Conservation (phyloP, 257 asterid genomes). For the Gentiana dahurica region DNA sequence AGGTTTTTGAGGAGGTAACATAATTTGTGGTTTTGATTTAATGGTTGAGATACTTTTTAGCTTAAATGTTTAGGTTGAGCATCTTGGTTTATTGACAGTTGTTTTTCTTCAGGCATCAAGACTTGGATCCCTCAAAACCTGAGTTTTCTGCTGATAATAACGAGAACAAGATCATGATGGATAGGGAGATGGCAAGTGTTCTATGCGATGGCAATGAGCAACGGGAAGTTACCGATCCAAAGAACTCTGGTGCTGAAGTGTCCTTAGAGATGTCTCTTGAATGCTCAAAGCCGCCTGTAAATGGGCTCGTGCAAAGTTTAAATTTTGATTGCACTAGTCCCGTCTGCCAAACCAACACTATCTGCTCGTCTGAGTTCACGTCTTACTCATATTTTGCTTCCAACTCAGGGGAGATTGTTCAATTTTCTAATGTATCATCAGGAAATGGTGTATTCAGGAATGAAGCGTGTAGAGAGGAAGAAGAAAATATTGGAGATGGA, state of each 20-base stretch:
- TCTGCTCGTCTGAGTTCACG: constrained; percentile 20
- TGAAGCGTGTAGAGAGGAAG: constrained; percentile 22
- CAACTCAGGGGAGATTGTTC: constrained; percentile 26
- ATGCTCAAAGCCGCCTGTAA: constrained; percentile 39
- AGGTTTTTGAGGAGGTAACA: constrained; percentile 72
- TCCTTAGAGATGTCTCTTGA: constrained; percentile 34
- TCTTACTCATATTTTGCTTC: constrained; percentile 21
- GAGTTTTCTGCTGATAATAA: constrained; percentile 59
- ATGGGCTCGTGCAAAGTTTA: constrained; percentile 27
- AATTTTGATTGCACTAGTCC: constrained; percentile 34
- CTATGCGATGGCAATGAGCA: constrained; percentile 22
- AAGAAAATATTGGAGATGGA: constrained; percentile 26
- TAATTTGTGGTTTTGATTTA: constrained; percentile 1
- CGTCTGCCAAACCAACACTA: constrained; percentile 17
- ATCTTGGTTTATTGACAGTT: constrained; percentile 1
- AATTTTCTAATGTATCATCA: constrained; percentile 22
- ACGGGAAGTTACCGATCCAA: constrained; percentile 28
- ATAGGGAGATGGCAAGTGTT: constrained; percentile 10
- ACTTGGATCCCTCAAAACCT: constrained; percentile 77
- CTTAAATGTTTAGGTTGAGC: not conserved
- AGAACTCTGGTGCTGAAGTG: constrained; percentile 19
- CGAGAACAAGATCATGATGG: constrained; percentile 16
- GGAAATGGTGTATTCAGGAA: constrained; percentile 21
- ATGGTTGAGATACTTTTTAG: not conserved
- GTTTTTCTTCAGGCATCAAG: constrained; percentile 53